These are phyloP conservation scores for Xylaria arbuscula DNA, from an alignment of 2,329 filamentous ascomycete species.

Conservation along the genomic window DNA sequence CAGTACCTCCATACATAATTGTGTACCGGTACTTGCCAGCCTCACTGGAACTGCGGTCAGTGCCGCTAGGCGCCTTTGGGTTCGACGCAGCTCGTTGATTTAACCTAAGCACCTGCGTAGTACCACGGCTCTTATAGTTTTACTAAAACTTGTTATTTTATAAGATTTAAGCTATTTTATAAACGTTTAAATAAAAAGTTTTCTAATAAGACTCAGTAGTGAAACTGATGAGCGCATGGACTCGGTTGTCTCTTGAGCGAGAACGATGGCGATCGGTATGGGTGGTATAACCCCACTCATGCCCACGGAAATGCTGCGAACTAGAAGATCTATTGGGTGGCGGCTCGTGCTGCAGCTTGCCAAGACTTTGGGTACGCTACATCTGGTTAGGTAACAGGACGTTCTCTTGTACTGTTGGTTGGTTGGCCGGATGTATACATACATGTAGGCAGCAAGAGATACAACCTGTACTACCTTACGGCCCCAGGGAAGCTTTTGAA, in stretches of 20 bases:
- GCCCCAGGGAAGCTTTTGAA: not conserved
- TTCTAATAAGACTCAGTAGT: slow-evolving; percentile 17
- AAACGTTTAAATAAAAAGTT: not conserved
- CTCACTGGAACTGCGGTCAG: slow-evolving; percentile 2
- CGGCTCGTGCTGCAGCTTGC: not conserved
- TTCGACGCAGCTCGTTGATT: slow-evolving; percentile 4
- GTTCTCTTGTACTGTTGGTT: not conserved
- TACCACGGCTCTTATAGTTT: not conserved
- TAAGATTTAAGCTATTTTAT: too few species aligned
- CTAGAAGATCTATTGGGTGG: slow-evolving; percentile 14
- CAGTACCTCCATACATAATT: not conserved
- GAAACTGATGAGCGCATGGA: not conserved
- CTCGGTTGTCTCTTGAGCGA: too few species aligned
- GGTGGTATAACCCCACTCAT: not conserved
- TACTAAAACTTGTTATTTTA: too few species aligned
- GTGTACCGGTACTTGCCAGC: slow-evolving; percentile 8
- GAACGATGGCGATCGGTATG: not conserved
- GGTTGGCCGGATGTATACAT: not conserved
- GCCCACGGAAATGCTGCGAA: slow-evolving; percentile 1
- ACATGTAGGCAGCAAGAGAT: not conserved
- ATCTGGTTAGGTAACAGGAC: not conserved
- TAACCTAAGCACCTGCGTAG: slow-evolving; percentile 5
- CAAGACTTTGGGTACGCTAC: slow-evolving; percentile 7
- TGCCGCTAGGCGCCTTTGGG: slow-evolving; percentile 23
- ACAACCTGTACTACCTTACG: not conserved